These are phyloP conservation scores for Coniochaeta hoffmannii DNA, from an alignment of 2,329 filamentous ascomycete genomes.

Conservation along the genomic window DNA sequence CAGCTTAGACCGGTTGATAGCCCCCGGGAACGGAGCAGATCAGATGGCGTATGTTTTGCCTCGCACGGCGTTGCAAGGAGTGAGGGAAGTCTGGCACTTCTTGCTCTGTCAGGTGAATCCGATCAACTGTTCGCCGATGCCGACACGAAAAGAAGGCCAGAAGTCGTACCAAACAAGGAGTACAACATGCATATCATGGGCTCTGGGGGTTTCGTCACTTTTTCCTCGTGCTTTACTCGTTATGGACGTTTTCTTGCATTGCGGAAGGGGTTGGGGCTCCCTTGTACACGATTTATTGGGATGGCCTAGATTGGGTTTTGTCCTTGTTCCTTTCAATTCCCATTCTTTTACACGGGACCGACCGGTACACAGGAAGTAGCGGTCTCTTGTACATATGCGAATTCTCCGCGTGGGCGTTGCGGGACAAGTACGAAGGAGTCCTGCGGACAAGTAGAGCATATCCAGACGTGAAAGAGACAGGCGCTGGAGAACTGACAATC, in stretches of 20 bases:
- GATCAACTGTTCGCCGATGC: not conserved
- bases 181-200: not conserved
- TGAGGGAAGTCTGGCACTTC: not conserved
- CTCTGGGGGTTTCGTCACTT: not conserved
- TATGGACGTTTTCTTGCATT: not conserved
- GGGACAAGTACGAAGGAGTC: not conserved
- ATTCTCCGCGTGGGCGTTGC: not conserved
- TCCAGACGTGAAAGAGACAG: not conserved
- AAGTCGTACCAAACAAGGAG: not conserved
- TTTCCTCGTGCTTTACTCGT: not conserved
- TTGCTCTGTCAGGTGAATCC: not conserved
- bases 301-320: not conserved
- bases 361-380: not conserved
- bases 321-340: not conserved
- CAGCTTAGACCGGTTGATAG: not conserved
- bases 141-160: not conserved
- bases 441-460: not conserved
- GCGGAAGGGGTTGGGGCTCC: conserved; percentile 1
- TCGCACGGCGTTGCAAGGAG: not conserved
- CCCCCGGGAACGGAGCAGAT: too few species aligned
- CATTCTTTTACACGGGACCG: not conserved
- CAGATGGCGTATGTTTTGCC: too few species aligned
- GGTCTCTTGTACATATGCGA: not conserved
- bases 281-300: conserved; percentile 2
- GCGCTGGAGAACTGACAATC: not conserved